These are phyloP conservation scores for Clitopilus passeckerianus DNA, from an alignment of 768 basidiomycete genomes.

Conservation along the genomic window DNA sequence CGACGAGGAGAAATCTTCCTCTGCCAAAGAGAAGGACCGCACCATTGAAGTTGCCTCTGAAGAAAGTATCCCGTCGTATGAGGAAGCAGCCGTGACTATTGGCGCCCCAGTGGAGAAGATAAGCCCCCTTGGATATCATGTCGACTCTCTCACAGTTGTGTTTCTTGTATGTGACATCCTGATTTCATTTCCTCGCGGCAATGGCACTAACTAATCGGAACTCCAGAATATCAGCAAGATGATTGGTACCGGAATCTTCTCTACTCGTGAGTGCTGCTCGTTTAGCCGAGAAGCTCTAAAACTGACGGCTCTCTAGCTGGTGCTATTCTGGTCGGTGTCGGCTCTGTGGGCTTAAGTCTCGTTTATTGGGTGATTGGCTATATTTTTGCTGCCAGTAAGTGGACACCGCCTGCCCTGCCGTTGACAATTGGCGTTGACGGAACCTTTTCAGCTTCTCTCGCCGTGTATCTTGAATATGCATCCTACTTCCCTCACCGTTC, in stretches of 20 bases:
- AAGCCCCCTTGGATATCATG: slow-evolving; percentile 30
- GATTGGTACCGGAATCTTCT: slow-evolving; percentile 34
- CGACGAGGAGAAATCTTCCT: slow-evolving; percentile 3
- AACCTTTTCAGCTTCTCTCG: slow-evolving; percentile 19
- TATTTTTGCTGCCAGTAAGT: slow-evolving; percentile 26
- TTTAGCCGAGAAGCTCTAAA: neutral
- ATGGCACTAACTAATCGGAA: neutral
- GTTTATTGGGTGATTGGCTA: slow-evolving; percentile 38
- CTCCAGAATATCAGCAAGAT: slow-evolving; percentile 29
- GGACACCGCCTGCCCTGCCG: neutral
- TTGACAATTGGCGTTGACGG: slow-evolving; percentile 6
- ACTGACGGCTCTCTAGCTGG: slow-evolving; percentile 19
- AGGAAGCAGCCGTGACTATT: slow-evolving; percentile 20
- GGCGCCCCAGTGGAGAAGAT: slow-evolving; percentile 26
- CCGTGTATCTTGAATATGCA: slow-evolving; percentile 40
- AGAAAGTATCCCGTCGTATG: slow-evolving; percentile 17
- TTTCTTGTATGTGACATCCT: slow-evolving; percentile 5
- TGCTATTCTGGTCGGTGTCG: slow-evolving; percentile 28
- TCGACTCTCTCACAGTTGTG: slow-evolving; percentile 16
- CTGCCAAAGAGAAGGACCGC: slow-evolving; percentile 10
- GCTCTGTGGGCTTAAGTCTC: slow-evolving; percentile 31
- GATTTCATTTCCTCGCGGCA: too few relatives aligned
- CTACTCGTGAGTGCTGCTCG: slow-evolving; percentile 16
- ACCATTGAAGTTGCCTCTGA: slow-evolving; percentile 9
- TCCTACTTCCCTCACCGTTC: slow-evolving; percentile 44